Percentiles rank a stretch among this genome's conserved stretches.
Evolutionary conservation across 2,329 filamentous ascomycete species (phyloP).

Genomic region (Aspergillus fumigatus): DNA sequence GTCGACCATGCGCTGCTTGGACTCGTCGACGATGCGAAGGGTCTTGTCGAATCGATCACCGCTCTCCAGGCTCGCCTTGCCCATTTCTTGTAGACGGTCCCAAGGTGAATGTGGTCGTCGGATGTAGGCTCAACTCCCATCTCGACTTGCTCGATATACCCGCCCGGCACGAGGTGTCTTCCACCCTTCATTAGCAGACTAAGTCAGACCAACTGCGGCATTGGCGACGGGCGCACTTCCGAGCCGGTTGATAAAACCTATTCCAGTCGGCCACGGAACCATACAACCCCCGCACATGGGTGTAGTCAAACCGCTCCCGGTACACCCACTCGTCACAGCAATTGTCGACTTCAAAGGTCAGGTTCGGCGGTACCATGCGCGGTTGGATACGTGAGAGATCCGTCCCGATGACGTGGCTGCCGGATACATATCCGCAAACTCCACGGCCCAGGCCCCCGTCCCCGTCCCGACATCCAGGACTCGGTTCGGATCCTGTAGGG

Average conservation of each 20-base stretch:
- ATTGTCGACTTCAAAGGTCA: slow-evolving; percentile 46
- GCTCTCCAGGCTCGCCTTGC: slow-evolving; percentile 11
- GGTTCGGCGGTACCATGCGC: slow-evolving; percentile 43
- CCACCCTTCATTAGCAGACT: not conserved
- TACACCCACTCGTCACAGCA: slow-evolving; percentile 35
- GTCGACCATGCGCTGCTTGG: slow-evolving; percentile 17
- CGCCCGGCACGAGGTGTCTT: slow-evolving; percentile 34
- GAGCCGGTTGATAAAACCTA: slow-evolving; percentile 29
- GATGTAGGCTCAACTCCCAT: slow-evolving; percentile 36
- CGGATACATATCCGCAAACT: slow-evolving; percentile 32
- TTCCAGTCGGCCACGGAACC: slow-evolving; percentile 46
- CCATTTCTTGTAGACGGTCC: slow-evolving; percentile 27
- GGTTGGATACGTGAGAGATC: slow-evolving; percentile 50
- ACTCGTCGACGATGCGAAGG: slow-evolving; percentile 22
- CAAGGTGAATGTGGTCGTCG: slow-evolving; percentile 34
- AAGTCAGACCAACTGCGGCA: not conserved
- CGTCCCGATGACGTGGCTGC: slow-evolving; percentile 42
- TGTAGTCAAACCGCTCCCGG: slow-evolving; percentile 38
- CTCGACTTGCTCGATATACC: slow-evolving; percentile 38
- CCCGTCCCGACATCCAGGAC: slow-evolving; percentile 24
- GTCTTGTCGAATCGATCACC: slow-evolving; percentile 28
- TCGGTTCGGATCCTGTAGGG: slow-evolving; percentile 12
- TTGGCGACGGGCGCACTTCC: slow-evolving; percentile 25
- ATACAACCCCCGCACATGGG: slow-evolving; percentile 44
- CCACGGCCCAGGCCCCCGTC: slow-evolving; percentile 21